Evolutionary conservation across 441 rosid species (phyloP).

Genomic region (Euphorbia schlechtendalii): DNA sequence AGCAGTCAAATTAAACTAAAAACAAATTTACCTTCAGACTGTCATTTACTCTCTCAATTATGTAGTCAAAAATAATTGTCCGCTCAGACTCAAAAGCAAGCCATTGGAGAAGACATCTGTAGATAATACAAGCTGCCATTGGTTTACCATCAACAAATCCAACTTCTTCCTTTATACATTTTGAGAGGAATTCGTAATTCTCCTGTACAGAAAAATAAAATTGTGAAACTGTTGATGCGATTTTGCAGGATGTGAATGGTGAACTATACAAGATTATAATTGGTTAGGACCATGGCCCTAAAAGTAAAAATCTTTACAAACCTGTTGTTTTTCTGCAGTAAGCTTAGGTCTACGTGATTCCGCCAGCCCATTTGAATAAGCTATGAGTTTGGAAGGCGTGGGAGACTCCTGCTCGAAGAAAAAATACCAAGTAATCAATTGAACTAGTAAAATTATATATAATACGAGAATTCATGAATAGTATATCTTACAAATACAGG

Average conservation of each 20-base stretch:
- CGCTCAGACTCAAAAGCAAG: conserved; percentile 94
- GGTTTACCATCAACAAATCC: conserved; percentile 86
- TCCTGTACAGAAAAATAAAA: conserved; percentile 47
- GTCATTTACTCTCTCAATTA: conserved; percentile 84
- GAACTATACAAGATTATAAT: conserved; percentile 1
- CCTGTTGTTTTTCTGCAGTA: conserved; percentile 84
- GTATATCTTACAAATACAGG: conserved; percentile 57
- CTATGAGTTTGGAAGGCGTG: conserved; percentile 77
- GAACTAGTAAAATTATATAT: background rate
- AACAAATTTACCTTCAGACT: conserved; percentile 63
- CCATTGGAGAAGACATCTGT: conserved; percentile 93
- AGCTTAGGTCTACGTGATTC: conserved; percentile 78
- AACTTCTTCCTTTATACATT: conserved; percentile 76
- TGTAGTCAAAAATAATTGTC: conserved; percentile 78
- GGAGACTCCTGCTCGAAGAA: conserved; percentile 73
- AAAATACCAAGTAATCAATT: conserved; percentile 7
- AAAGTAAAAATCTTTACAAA: conserved; percentile 19
- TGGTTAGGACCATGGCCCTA: conserved; percentile 5
- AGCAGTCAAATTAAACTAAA: conserved; percentile 3
- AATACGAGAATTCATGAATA: conserved; percentile 12
- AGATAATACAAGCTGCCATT: conserved; percentile 81
- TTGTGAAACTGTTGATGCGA: conserved; percentile 12
- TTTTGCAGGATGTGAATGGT: background rate
- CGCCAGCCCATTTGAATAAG: conserved; percentile 65
- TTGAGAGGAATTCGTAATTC: conserved; percentile 78